These are phyloP conservation scores for Ecytonucleospora hepatopenaei DNA, from an alignment of 371 early-diverging fungal species.

Conservation along the genomic window DNA sequence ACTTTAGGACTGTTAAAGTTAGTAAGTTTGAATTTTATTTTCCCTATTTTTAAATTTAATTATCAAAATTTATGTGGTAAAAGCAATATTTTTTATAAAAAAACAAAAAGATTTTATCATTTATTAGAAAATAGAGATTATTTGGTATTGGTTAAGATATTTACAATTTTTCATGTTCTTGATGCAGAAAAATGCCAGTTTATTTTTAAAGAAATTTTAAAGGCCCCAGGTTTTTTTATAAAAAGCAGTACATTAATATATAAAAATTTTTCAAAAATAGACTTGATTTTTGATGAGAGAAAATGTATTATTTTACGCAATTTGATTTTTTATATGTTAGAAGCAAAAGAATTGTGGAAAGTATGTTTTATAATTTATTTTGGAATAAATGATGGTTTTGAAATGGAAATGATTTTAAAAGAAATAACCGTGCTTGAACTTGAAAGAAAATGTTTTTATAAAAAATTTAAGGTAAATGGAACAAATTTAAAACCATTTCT, in stretches of 20 bases:
- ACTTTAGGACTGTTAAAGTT: constrained; percentile 32
- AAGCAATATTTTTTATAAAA: constrained; percentile 1
- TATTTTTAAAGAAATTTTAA: neutral
- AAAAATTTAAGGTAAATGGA: constrained; percentile 3
- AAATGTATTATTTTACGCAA: too few relatives aligned
- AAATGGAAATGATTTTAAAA: neutral
- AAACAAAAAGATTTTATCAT: neutral
- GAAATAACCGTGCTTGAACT: constrained; percentile 3
- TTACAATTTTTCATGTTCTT: neutral
- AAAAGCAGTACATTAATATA: constrained; percentile 3
- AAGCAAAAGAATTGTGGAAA: neutral
- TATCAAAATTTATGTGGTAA: neutral
- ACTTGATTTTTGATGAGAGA: too few relatives aligned
- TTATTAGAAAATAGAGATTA: constrained; percentile 2
- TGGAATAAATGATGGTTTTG: neutral
- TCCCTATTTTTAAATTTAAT: constrained; percentile 21
- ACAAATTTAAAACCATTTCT: neutral
- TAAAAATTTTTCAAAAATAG: too few relatives aligned
- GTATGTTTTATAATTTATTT: neutral
- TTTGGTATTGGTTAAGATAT: neutral
- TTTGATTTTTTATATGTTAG: neutral
- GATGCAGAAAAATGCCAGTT: neutral
- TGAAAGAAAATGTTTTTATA: neutral
- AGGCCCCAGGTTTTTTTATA: neutral
- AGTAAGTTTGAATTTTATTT: constrained; percentile 18